Evolutionary conservation across 768 basidiomycete species (phyloP).

Genomic region (Mycena belliarum): DNA sequence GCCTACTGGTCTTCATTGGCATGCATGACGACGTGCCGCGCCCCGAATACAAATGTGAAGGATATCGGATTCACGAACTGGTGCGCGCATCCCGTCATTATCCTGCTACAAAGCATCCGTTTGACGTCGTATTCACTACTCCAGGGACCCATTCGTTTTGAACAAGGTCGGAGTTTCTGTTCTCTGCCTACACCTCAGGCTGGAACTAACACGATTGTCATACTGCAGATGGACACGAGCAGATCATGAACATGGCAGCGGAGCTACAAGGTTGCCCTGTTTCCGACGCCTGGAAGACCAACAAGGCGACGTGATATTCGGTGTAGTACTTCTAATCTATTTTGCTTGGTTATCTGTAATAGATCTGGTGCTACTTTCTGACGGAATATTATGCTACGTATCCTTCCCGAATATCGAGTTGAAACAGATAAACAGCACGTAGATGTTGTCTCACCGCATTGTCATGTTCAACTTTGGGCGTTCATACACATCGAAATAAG

Average conservation of each 20-base stretch:
- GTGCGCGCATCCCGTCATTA: slow-evolving; percentile 24
- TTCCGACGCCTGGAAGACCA: slow-evolving; percentile 29
- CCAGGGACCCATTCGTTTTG: slow-evolving; percentile 40
- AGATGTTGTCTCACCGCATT: too few species aligned
- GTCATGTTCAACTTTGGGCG: too few species aligned
- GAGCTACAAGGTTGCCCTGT: slow-evolving; percentile 45
- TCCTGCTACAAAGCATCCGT: not conserved
- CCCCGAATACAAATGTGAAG: slow-evolving; percentile 37
- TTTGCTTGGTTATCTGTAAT: too few species aligned
- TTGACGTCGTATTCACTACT: not conserved
- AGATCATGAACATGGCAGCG: slow-evolving; percentile 43
- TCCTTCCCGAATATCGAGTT: too few species aligned
- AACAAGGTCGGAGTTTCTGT: slow-evolving; percentile 32
- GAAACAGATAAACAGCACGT: too few species aligned
- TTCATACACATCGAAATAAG: too few species aligned
- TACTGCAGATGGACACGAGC: slow-evolving; percentile 37
- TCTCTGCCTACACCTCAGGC: not conserved
- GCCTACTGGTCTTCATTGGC: slow-evolving; percentile 34
- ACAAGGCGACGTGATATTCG: not conserved
- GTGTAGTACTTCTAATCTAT: too few species aligned
- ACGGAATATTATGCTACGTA: too few species aligned
- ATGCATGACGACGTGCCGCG: slow-evolving; percentile 41
- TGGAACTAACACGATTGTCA: not conserved
- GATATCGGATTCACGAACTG: slow-evolving; percentile 46
- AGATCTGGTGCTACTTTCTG: too few species aligned